Conservation (phyloP, 139 green algal species). For the Spirogloea muscicola region DNA sequence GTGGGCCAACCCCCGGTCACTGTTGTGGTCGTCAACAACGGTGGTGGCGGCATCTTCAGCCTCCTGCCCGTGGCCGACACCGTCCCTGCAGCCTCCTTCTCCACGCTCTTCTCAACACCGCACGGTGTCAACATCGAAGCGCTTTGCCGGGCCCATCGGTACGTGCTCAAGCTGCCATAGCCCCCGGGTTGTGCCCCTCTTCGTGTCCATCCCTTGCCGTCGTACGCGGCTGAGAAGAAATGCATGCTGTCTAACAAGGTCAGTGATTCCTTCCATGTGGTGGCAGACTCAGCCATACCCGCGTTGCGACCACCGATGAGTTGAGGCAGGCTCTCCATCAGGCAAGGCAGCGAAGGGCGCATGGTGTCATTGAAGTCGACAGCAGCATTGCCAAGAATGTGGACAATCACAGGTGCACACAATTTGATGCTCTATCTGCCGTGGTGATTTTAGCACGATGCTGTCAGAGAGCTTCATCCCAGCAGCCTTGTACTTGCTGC, state of each 20-base stretch:
- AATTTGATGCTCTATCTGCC: too few species aligned
- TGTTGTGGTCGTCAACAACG: constrained; percentile 94
- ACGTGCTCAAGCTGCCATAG: too few species aligned
- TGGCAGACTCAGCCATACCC: constrained; percentile 9
- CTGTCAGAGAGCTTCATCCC: too few species aligned
- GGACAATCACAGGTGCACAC: constrained; percentile 62
- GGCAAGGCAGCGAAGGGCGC: constrained; percentile 72
- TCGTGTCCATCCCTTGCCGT: not conserved
- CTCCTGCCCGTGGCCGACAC: constrained; percentile 83
- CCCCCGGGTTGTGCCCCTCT: too few species aligned
- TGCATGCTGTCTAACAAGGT: too few species aligned
- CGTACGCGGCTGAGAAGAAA: too few species aligned
- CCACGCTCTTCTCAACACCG: constrained; percentile 82
- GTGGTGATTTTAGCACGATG: too few species aligned
- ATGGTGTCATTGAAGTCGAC: constrained; percentile 82
- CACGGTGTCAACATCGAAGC: constrained; percentile 47
- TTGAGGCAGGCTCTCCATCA: constrained; percentile 64
- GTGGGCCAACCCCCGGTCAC: constrained; percentile 74
- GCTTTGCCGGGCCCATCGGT: constrained; percentile 50
- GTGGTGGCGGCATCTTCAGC: constrained; percentile 92
- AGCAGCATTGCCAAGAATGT: constrained; percentile 68
- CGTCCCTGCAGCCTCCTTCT: constrained; percentile 69
- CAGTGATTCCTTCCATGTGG: too few species aligned
- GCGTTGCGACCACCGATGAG: constrained; percentile 35
- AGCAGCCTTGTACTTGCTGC: too few species aligned